Evolutionary conservation across 2,329 filamentous ascomycete species (phyloP), one percentile per base, ranked within the genome.

Genomic region (Arthrobotrys megalospora): DNA sequence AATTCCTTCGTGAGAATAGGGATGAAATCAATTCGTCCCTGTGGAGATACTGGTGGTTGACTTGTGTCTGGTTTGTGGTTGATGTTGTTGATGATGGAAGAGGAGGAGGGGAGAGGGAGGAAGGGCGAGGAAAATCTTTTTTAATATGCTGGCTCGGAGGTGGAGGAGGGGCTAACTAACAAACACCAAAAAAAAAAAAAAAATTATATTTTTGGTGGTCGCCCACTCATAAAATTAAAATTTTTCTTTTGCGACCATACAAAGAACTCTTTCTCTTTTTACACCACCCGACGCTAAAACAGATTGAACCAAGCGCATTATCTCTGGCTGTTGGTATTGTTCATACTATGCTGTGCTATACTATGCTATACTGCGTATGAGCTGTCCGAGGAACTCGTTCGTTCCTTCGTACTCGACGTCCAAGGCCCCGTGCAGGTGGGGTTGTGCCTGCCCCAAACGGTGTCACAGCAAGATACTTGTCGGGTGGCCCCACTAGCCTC

Each of bases 1-100:
- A 16, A 60, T 41, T 66, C 58, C 60, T 68, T 52, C 28, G 55
- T 36, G 24, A 36, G 50, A 19, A 41, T 24, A 64, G 67, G 75
- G 67, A 72, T 36, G 75, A 78, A 78, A 55, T 78, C 75, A 78
- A 78, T 78, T 78, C 75, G 65, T 60, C 75, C 75, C 41, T 68
- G 66, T 21, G 12, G 10, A 34, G 63, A 16, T 55, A 32, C 4
- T 41, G 47, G 12, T 75, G 62, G 41, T 68, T 16, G 34, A 63
- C 3, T 68, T 62, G 19, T 65, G 48, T n/a, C 19, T 65, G 47
- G 14, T 66, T 48, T 28, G 24, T 28, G 24, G 5, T 28, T 28
- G 24, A 28, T 28, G 62, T 65, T 36, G 24, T 52, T 65, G 58
- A 48, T 70, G 53, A 64, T 72, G 60, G 67, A 36, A 58, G 65